Evolutionary conservation across 148 eudicot genomes (phyloP), one percentile per base, ranked within the genome.

Genomic region (Cornus controversa): DNA sequence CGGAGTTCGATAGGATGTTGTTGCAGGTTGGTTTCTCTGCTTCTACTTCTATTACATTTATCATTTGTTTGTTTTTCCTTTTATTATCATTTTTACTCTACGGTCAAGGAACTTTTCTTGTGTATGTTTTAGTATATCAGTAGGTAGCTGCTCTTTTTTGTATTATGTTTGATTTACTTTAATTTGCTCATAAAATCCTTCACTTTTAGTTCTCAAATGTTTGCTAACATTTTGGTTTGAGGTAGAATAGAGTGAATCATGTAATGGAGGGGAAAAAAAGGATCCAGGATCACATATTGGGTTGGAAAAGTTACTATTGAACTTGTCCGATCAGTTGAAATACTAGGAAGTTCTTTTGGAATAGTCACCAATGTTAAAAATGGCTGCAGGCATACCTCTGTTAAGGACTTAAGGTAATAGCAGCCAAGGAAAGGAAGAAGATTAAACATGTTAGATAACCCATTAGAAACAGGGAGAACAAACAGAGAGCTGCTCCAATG

Each of bases 21-120:
- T 76, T 95, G 84, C 91, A 95, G 98, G 98, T 93, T 80, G 50
- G 87, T 83, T 80, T 8, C 16, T 47, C 31, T 29, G n/a, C 24
- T 60, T 8, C 23, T 23, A 47, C 71, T 47, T 5, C 16, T 76
- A 9, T 22, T 60, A 60, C 64, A 60, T 60, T 25, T 18, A 5
- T 60, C 10, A 54, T 60, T 20, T 60, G 18, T 50, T 50, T 60
- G 18, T 4, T 60, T 60, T 26, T 27, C 8, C 10, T 22, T 37
- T 24, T 69, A 22, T 6, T 57, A 63, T 50, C n/a, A 16, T 81
- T 60, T n/a, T 22, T 10, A 18, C 22, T 60, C 64, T n/a, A 16
- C 15, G 15, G 22, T 31, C 4, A 2, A 13, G 23, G 25, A 60
- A 14, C 6, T 14, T 5, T 54, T 60, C 2, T 18, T n/a, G 0